Percentiles rank a stretch among this genome's conserved stretches.
Conservation (phyloP, 1,139 yeast species). For the Diutina mesorugosa region DNA sequence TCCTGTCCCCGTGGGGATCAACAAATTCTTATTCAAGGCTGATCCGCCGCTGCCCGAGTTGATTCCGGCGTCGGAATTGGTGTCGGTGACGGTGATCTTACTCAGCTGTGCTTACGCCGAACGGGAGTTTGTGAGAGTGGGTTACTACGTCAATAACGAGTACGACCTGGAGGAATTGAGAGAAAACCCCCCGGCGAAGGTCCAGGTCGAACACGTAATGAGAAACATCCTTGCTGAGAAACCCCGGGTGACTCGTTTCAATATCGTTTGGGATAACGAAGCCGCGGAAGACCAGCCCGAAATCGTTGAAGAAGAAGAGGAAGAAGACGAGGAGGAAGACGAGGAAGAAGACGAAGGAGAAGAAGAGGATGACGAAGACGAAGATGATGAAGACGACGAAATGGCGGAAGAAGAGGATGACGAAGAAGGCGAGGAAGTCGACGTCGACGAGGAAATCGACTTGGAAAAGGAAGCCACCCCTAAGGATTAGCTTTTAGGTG, state of each 20-base stretch:
- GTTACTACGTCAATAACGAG: conserved; percentile 94
- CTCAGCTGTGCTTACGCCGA: conserved; percentile 89
- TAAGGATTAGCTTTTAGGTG: neutral
- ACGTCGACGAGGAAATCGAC: conserved; percentile 25
- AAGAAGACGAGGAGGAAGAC: conserved; percentile 48
- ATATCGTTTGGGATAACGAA: conserved; percentile 84
- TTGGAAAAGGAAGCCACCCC: conserved; percentile 16
- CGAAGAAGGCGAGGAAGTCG: conserved; percentile 28
- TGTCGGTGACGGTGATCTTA: conserved; percentile 85
- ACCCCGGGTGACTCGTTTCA: conserved; percentile 93
- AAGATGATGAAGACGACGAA: conserved; percentile 10
- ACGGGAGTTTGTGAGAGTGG: conserved; percentile 91
- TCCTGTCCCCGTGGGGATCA: conserved; percentile 95
- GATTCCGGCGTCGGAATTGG: conserved; percentile 91
- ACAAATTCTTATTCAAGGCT: conserved; percentile 84
- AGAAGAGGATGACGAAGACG: conserved; percentile 34
- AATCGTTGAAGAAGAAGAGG: conserved; percentile 34
- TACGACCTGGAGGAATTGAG: conserved; percentile 87
- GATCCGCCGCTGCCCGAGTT: conserved; percentile 95
- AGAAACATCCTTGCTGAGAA: conserved; percentile 92
- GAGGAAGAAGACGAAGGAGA: conserved; percentile 42
- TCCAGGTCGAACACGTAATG: conserved; percentile 88
- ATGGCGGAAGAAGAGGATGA: conserved; percentile 41
- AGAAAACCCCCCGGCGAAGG: conserved; percentile 88
- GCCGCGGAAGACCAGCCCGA: conserved; percentile 64